phyloP scores from a whole-genome alignment of 176 grass and related monocot species.

The Ampelocalamus luodianensis region DNA sequence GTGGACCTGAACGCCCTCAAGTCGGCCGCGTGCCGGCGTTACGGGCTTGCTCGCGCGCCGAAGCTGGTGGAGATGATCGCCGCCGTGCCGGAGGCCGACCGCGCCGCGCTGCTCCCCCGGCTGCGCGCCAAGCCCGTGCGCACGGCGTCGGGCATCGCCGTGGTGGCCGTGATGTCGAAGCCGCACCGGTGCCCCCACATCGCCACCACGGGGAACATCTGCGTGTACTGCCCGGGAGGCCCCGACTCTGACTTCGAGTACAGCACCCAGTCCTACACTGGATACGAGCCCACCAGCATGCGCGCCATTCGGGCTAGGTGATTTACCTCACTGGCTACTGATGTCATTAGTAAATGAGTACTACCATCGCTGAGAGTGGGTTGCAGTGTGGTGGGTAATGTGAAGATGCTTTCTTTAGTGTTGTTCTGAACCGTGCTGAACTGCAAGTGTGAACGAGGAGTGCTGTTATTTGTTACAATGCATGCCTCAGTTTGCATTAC shows the following conservation, averaged over 20 bases:
- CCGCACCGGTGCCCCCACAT: slow-evolving; percentile 96
- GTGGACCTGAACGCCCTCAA: slow-evolving; percentile 98
- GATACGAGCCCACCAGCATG: slow-evolving; percentile 98
- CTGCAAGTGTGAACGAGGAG: neutral
- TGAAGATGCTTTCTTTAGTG: neutral
- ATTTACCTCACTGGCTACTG: slow-evolving; percentile 28
- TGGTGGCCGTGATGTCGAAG: slow-evolving; percentile 99
- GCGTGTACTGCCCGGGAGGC: slow-evolving; percentile 92
- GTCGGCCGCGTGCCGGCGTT: slow-evolving; percentile 85
- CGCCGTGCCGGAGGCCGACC: slow-evolving; percentile 90
- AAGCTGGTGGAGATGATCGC: slow-evolving; percentile 98
- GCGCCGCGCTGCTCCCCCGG: slow-evolving; percentile 74
- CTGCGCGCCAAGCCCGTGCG: slow-evolving; percentile 97
- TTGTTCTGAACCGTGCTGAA: neutral
- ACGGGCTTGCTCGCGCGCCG: slow-evolving; percentile 83
- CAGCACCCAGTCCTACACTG: slow-evolving; percentile 96
- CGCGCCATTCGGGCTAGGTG: slow-evolving; percentile 92
- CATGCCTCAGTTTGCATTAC: neutral
- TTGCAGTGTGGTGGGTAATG: neutral
- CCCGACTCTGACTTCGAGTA: slow-evolving; percentile 99
- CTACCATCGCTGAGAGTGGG: neutral
- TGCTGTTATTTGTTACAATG: slow-evolving; percentile 3
- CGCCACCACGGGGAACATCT: slow-evolving; percentile 94
- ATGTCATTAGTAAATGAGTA: slow-evolving; percentile 2
- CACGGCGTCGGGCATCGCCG: slow-evolving; percentile 91